These are phyloP conservation scores for Suillus americanus DNA, from an alignment of 768 basidiomycete species.

Conservation along the genomic window DNA sequence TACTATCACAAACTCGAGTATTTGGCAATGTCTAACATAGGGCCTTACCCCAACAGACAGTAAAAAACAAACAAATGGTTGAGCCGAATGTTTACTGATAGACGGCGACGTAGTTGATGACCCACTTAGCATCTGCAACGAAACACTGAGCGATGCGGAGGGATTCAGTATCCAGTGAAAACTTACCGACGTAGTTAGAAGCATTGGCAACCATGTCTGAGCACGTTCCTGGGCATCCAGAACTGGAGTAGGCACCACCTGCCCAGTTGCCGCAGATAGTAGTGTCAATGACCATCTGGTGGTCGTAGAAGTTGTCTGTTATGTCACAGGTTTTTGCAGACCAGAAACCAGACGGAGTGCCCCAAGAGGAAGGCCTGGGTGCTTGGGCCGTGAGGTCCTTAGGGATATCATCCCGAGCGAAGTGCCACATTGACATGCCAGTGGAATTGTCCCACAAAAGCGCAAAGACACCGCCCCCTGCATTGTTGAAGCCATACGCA, in stretches of 20 bases:
- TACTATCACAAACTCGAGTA: neutral
- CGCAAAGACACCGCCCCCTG: conserved; percentile 54
- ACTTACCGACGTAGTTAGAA: conserved; percentile 49
- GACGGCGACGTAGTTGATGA: conserved; percentile 55
- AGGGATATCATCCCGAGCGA: conserved; percentile 51
- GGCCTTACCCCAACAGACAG: neutral
- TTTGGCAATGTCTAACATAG: neutral
- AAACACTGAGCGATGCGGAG: neutral
- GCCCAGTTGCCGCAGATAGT: conserved; percentile 35
- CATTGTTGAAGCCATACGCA: conserved; percentile 33
- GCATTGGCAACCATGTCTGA: conserved; percentile 51
- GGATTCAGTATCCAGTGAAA: conserved; percentile 23
- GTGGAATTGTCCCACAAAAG: conserved; percentile 47
- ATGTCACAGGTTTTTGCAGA: conserved; percentile 50
- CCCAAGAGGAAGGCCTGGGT: conserved; percentile 55
- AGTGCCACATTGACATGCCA: conserved; percentile 59
- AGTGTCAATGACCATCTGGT: conserved; percentile 43
- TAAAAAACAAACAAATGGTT: neutral
- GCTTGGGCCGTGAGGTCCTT: conserved; percentile 43
- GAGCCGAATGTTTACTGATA: conserved; percentile 34
- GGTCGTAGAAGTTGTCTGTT: conserved; percentile 50
- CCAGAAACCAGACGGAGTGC: conserved; percentile 51
- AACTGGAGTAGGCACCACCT: conserved; percentile 20
- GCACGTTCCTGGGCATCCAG: conserved; percentile 44
- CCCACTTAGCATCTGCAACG: conserved; percentile 51